A percentile compares a stretch with the other conserved stretches of the same genome.
phyloP scores from a whole-genome alignment of 1,139 yeast genomes.

The Taiozyma sp. region DNA sequence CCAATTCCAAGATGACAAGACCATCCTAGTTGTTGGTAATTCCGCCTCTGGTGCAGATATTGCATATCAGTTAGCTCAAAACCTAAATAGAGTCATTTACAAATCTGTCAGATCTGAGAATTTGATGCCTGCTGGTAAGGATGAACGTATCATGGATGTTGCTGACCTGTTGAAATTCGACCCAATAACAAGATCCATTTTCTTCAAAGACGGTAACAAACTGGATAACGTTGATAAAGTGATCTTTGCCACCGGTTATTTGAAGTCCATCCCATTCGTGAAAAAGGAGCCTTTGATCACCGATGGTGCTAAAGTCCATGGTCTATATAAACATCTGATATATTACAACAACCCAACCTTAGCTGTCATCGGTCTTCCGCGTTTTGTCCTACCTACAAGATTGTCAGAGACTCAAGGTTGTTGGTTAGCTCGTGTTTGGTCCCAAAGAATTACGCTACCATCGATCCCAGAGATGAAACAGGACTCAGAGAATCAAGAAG shows the following conservation, averaged over 20 bases:
- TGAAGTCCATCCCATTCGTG: constrained; percentile 36
- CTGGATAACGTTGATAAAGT: constrained; percentile 34
- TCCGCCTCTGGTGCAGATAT: constrained; percentile 43
- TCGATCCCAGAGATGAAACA: constrained; percentile 23
- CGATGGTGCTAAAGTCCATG: constrained; percentile 20
- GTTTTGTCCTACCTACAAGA: constrained; percentile 25
- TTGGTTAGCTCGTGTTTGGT: constrained; percentile 27
- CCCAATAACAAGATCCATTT: constrained; percentile 14
- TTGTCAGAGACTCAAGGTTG: constrained; percentile 27
- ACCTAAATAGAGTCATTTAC: constrained; percentile 22
- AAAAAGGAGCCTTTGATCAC: constrained; percentile 24
- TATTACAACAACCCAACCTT: constrained; percentile 36
- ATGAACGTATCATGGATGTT: constrained; percentile 19
- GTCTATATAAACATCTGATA: constrained; percentile 20
- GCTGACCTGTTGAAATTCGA: constrained; percentile 34
- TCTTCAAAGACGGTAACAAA: constrained; percentile 30
- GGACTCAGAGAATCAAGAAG: constrained; percentile 9
- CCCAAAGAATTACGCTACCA: constrained; percentile 22
- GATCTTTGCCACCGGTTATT: constrained; percentile 45
- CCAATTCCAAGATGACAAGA: constrained; percentile 30
- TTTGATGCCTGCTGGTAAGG: constrained; percentile 32
- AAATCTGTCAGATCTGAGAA: constrained; percentile 22
- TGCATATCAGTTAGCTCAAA: constrained; percentile 20
- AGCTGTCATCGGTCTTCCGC: constrained; percentile 31
- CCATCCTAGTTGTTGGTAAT: constrained; percentile 39